Evolutionary conservation across 495 filamentous ascomycete genomes (phyloP), one percentile per base, ranked within the genome.

Genomic region (Zalerion maritima): DNA sequence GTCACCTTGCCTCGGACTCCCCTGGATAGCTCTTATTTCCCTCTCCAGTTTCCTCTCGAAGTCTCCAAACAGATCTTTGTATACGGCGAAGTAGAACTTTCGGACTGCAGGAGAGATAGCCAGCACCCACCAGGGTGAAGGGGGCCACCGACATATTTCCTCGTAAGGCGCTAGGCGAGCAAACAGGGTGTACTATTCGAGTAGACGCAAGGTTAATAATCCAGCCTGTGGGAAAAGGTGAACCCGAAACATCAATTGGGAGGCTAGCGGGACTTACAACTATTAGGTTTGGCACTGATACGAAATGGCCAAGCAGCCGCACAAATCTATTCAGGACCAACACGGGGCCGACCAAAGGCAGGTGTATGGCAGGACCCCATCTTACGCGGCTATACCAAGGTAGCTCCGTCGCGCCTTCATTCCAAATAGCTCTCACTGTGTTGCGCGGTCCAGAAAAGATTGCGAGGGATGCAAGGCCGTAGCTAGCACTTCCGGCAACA

Each of bases 111-210:
- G 82, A 21, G 86, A 59, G 2, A 74, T 43, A 0, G 71, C 61
- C 34, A 89, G 57, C 10, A 73, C 72, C 61, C 81, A 68, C n/a
- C 69, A 62, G 2, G 77, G 67, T 14, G 71, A 80, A 0, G 80
- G 80, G 9, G 82, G 82, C 82, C 82, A 92, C 10, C 52, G 7
- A 58, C 42, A 11, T 63, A 52, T 6, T 62, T 49, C 1, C 46
- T 46, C 4, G 48, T 35, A 0, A 61, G 57, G 19, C 47, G 51
- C 24, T 64, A 57, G 4, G 61, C 67, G 45, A 78, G 70, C 46
- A 76, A 76, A 14, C 74, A 43, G 17, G 78, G 60, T 1, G 74
- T 73, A 17, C 76, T 55, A 13, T 72, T n/a, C n/a, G n/a, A n/a
- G n/a, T n/a, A n/a, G n/a, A n/a, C n/a, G n/a, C n/a, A n/a, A n/a